Evolutionary conservation across 2,329 filamentous ascomycete species (phyloP), one percentile per base, ranked within the genome.

Genomic region (Stachybotrys chlorohalonatus): DNA sequence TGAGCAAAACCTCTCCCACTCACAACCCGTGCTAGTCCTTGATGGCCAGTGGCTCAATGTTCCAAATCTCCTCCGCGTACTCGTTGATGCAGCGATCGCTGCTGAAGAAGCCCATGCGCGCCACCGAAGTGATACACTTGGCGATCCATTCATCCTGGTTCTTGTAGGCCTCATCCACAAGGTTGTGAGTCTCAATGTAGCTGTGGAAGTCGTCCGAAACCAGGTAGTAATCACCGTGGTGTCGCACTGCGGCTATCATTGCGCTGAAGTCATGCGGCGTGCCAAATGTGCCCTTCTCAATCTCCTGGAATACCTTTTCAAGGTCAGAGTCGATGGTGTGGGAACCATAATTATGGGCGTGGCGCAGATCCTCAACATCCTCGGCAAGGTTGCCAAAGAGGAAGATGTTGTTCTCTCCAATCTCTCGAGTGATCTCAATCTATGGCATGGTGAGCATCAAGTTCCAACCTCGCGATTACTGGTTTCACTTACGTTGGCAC

Each of bases 31-130:
- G 6, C 56, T 65, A 70, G 31, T 72, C 66, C 48, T 75, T 72
- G 32, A 75, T 75, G 39, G 73, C 72, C 54, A 94, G 70, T 31
- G 93, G 92, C 77, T 97, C 93, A 46, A 96, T 78, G 67, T 97
- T 97, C 94, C 94, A 99, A 70, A 99, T 96, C 59, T 81, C 85
- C 70, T 99, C 93, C 0, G 94, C 94, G 73, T 99, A 99, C 78
- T 96, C 92, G 65, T 93, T 90, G 70, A 97, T 96, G 74, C 93
- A 96, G 46, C 93, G 83, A 70, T 97, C 93, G 59, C 88, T 93
- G 62, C 85, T 92, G 77, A 97, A 97, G 82, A 97, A 97, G 45
- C 93, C 94, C 94, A 99, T 99, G 47, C 92, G 80, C 7, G 90
- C 81, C 16, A 99, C 94, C 56, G 88, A 89, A 47, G 82, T 85